Evolutionary conservation across 257 asterid genomes (phyloP), one percentile per base, ranked within the genome.

Genomic region (Cynanchum wilfordii): DNA sequence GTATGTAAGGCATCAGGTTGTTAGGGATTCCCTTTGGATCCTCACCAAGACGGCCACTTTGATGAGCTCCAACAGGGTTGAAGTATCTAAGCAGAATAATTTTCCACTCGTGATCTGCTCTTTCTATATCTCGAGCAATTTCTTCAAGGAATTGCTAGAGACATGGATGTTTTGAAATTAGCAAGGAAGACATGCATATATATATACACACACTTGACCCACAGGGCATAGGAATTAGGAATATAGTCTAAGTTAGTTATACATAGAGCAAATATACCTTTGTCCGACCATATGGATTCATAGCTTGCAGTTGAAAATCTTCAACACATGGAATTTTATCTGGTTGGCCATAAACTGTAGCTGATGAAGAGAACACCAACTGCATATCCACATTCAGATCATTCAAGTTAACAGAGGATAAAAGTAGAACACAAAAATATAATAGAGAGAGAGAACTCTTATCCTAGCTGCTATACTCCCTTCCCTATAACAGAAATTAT

Each of bases 291-390:
- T 94, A 94, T 54, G 99, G 99, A 82, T 86, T 94, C 97, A 91
- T 90, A 69, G 97, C 99, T 86, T 84, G 88, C 86, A 89, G 84
- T 25, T 87, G 87, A 36, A 77, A 87, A 79, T 94, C 91, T 84
- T 94, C 99, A 16, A 84, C 82, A 71, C 99, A 94, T 7, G 99
- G 99, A 70, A 91, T 81, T 76, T 85, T 80, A 22, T 87, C 92
- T 4, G 99, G 99, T 77, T 94, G 99, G 40, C 99, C 99, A 76
- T 94, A 94, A 27, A 94, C 99, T 6, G 99, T 94, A 0, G 99
- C 97, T 36, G 99, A 94, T 10, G 99, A 94, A 25, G 97, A 94
- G 84, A 94, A 94, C 69, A 94, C 97, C 92, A 94, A 78, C 99
- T 94, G 73, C 72, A 79, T 11, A 75, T 47, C 79, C 45, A 72